A percentile compares a stretch with the other conserved stretches of the same genome.
Conservation (phyloP, 768 basidiomycete species). For the Lactarius pseudohatsudake region DNA sequence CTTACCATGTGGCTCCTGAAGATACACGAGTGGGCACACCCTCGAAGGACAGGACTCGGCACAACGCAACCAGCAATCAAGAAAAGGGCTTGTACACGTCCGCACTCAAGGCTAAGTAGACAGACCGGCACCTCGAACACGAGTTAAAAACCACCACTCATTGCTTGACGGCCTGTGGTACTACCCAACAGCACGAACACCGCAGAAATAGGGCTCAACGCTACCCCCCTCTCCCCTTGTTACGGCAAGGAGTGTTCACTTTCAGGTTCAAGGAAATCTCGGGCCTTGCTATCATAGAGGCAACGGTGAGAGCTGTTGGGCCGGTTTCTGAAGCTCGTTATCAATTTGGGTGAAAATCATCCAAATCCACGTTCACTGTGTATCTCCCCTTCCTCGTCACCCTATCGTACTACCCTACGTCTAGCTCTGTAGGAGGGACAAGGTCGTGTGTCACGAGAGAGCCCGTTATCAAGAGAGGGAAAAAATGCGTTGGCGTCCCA, state of each 20-base stretch:
- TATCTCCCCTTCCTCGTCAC: no score
- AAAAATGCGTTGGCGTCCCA: no score
- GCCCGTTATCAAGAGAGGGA: no score
- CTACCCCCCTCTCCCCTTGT: conserved; percentile 56
- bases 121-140: conserved; percentile 81
- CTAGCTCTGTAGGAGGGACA: no score
- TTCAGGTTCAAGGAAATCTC: conserved; percentile 90
- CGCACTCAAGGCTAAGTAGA: conserved; percentile 87
- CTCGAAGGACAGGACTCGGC: no score
- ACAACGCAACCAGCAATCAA: conserved; percentile 22
- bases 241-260: conserved; percentile 85
- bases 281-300: conserved; percentile 56
- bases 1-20: no score
- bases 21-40: no score
- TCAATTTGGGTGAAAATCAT: no score
- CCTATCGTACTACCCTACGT: no score
- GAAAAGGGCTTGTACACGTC: conserved; percentile 77
- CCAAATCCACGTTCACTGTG: no score
- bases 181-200: conserved; percentile 87
- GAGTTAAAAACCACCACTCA: conserved; percentile 72
- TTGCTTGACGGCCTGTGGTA: conserved; percentile 91
- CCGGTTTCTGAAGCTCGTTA: conserved; percentile 69
- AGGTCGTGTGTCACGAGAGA: no score
- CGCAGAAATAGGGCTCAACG: conserved; percentile 62
- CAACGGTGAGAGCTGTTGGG: conserved; percentile 52